phyloP scores from a whole-genome alignment of 1,284 basidiomycete genomes.

The Moesziomyces aphidis region DNA sequence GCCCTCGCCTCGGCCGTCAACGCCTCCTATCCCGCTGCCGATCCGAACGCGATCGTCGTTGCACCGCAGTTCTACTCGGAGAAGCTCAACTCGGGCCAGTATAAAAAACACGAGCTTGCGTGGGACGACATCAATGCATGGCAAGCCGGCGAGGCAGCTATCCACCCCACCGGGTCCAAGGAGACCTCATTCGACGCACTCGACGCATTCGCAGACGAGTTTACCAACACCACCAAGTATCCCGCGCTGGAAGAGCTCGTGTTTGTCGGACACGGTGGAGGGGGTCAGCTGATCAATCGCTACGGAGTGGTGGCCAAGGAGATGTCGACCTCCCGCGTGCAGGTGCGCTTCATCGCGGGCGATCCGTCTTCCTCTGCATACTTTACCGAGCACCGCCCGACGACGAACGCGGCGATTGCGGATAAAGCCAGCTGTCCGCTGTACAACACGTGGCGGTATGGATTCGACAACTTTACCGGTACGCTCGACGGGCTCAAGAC shows the following conservation, averaged over 20 bases:
- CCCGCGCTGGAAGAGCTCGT: conserved; percentile 59
- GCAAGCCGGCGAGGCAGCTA: conserved; percentile 61
- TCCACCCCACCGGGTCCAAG: conserved; percentile 50
- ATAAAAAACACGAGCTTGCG: conserved; percentile 51
- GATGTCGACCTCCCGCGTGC: conserved; percentile 15
- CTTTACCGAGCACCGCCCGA: conserved; percentile 61
- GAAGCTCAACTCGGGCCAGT: conserved; percentile 57
- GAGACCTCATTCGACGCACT: conserved; percentile 61
- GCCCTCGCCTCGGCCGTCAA: conserved; percentile 45
- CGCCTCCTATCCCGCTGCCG: conserved; percentile 28
- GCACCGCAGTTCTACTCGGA: conserved; percentile 62
- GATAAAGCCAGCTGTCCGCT: conserved; percentile 39
- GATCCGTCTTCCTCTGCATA: conserved; percentile 60
- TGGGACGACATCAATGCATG: conserved; percentile 64
- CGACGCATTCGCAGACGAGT: conserved; percentile 57
- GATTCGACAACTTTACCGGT: conserved; percentile 59
- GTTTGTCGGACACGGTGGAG: conserved; percentile 66
- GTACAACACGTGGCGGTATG: conserved; percentile 66
- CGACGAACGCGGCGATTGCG: conserved; percentile 44
- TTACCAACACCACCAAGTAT: conserved; percentile 48
- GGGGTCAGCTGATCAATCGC: conserved; percentile 62
- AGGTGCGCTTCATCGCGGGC: conserved; percentile 60
- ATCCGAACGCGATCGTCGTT: conserved; percentile 51
- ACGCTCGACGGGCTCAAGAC: conserved; percentile 45
- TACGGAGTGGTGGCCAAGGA: conserved; percentile 61